Base-by-base conservation (phyloP, 345 rosid species). In the Linum tenue region DNA sequence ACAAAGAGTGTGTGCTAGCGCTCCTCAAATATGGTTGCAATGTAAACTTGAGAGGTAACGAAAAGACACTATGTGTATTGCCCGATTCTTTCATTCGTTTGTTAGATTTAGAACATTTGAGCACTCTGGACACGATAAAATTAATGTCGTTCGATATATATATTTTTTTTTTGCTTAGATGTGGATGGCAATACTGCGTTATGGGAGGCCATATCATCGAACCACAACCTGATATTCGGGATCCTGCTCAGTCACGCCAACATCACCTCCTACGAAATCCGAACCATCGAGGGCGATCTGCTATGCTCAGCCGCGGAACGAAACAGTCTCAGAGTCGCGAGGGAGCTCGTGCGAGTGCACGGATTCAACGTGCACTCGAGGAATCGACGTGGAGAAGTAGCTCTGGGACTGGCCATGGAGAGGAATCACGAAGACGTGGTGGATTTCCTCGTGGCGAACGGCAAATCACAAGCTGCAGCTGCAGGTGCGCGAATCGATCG, bases 21-120 rank as follows among this genome's bases (percentile, higher is more conserved):
- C 90, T 91, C 62, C 72, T 91, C 17, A 84, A 76, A 72, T 83
- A 88, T 65, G 90, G 86, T 39, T 89, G 96, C 83, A 85, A 87
- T 75, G 77, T 84, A 31, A 84, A 83, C 62, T 55, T 80, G 41
- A 73, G 74, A 82, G 98, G 96, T 89, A 80, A 66, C 31, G n/a
- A 7, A 59, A 50, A 60, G 9, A 38, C 7, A 3, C 7, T 41
- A 41, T 41, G 7, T 41, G 7, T 41, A 41, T n/a, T n/a, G n/a
- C n/a, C n/a, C n/a, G 44, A 41, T 41, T 3, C 3, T 41, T 41
- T 41, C 7, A 41, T 7, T 41, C 5, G 3, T 41, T 3, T 41
- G 44, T 41, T 3, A 41, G 7, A 3, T 41, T n/a, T n/a, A n/a
- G n/a, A 41, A 41, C 44, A 7, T 41, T 3, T 41, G 44, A 41